These are phyloP conservation scores for Blastobotrys chiropterorum DNA, from an alignment of 805 yeast genomes.

Conservation along the genomic window DNA sequence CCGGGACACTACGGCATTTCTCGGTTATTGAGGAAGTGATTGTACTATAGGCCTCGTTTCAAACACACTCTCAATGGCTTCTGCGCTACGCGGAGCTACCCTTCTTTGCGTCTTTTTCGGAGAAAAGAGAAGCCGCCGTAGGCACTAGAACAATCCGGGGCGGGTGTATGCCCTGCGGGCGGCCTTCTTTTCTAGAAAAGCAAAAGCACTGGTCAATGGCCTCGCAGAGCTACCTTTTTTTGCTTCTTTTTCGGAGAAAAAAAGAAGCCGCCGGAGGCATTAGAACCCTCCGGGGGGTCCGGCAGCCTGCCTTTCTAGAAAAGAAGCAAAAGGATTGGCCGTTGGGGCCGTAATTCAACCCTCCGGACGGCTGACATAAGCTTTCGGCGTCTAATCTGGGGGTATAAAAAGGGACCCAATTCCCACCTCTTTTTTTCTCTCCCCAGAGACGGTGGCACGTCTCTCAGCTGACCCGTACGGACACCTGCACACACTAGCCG, in stretches of 20 bases:
- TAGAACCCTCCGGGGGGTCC: not conserved
- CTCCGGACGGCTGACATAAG: not conserved
- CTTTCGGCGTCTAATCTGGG: not conserved
- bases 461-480: too few relatives aligned
- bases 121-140: not conserved
- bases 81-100: not conserved
- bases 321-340: not conserved
- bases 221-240: not conserved
- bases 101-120: not conserved
- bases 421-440: too few relatives aligned
- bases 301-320: not conserved
- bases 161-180: not conserved
- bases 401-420: not conserved
- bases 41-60: too few relatives aligned
- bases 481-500: too few relatives aligned
- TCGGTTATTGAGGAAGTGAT: too few relatives aligned
- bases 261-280: not conserved
- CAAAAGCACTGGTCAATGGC: not conserved
- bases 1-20: too few relatives aligned
- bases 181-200: not conserved
- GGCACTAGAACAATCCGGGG: not conserved
- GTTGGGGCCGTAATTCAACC: not conserved
- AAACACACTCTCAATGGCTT: too few relatives aligned
- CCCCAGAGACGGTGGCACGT: too few relatives aligned
- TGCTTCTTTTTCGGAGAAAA: not conserved